A percentile compares a stretch with the other conserved stretches of the same genome.
Conservation (phyloP, 805 yeast genomes). For the Nakazawaea ambrosiae region DNA sequence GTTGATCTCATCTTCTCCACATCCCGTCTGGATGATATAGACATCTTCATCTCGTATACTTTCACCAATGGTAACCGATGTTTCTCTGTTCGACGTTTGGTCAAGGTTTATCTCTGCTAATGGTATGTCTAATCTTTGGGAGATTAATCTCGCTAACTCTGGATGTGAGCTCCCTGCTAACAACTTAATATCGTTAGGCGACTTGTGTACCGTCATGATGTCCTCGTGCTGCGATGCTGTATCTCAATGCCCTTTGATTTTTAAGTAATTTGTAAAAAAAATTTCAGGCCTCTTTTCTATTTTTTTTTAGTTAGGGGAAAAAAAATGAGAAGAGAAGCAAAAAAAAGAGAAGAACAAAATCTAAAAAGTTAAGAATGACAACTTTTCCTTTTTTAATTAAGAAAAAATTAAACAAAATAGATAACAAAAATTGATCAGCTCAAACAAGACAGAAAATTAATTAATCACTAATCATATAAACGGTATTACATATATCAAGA, state of each 20-base stretch:
- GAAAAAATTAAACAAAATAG: too few species aligned
- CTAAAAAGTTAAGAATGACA: too few species aligned
- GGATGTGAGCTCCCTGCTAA: constrained; percentile 75
- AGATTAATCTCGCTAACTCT: constrained; percentile 66
- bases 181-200: constrained; percentile 41
- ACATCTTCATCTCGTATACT: constrained; percentile 89
- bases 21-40: constrained; percentile 77
- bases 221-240: too few species aligned
- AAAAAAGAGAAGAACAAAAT: too few species aligned
- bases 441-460: too few species aligned
- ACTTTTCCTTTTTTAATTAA: too few species aligned
- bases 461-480: too few species aligned
- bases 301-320: too few species aligned
- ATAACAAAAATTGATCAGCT: too few species aligned
- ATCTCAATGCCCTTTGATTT: background rate
- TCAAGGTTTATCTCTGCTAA: constrained; percentile 74
- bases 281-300: too few species aligned
- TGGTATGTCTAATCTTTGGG: constrained; percentile 56
- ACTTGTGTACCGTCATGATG: constrained; percentile 26
- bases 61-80: constrained; percentile 83
- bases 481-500: too few species aligned
- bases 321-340: too few species aligned
- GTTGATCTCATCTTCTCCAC: constrained; percentile 68
- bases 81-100: constrained; percentile 82
- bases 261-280: background rate